A percentile compares a stretch with the other conserved stretches of the same genome.
phyloP scores from a whole-genome alignment of 306 rosid genomes.

The Cucurbita moschata region DNA sequence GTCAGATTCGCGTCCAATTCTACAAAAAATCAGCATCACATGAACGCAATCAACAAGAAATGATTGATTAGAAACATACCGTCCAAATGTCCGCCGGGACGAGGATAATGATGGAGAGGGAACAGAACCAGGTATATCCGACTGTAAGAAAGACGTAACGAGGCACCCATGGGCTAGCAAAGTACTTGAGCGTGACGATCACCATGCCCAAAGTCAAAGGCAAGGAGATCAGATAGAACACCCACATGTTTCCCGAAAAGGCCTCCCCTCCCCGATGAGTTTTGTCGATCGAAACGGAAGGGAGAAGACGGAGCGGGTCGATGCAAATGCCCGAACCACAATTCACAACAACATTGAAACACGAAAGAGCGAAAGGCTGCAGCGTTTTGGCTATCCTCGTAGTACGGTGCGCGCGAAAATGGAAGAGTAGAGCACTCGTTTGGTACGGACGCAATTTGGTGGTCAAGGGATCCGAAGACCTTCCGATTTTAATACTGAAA shows the following conservation, averaged over 20 bases:
- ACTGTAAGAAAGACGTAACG: slow-evolving; percentile 83
- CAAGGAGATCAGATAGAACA: slow-evolving; percentile 80
- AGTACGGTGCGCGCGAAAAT: not conserved
- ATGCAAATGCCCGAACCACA: slow-evolving; percentile 1
- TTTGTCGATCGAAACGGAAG: not conserved
- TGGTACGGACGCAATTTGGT: not conserved
- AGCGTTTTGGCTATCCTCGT: too few species aligned
- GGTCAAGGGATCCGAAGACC: slow-evolving; percentile 5
- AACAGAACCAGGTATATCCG: slow-evolving; percentile 89
- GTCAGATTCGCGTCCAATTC: not conserved
- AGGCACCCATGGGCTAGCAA: slow-evolving; percentile 80
- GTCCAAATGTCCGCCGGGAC: slow-evolving; percentile 97
- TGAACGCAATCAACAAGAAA: not conserved
- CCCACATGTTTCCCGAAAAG: slow-evolving; percentile 56
- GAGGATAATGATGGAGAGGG: slow-evolving; percentile 88
- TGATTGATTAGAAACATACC: slow-evolving; percentile 21
- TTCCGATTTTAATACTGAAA: not conserved
- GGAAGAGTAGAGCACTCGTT: slow-evolving; percentile 1
- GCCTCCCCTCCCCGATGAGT: not conserved
- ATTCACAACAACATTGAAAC: not conserved
- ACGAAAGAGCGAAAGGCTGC: not conserved
- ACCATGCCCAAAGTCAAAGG: slow-evolving; percentile 88
- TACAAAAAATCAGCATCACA: not conserved
- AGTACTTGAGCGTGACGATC: slow-evolving; percentile 53
- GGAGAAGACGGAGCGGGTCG: not conserved